Percentiles rank a stretch among this genome's conserved stretches.
Conservation (phyloP, 2,329 filamentous ascomycete species). For the Dactylella cylindrospora region DNA sequence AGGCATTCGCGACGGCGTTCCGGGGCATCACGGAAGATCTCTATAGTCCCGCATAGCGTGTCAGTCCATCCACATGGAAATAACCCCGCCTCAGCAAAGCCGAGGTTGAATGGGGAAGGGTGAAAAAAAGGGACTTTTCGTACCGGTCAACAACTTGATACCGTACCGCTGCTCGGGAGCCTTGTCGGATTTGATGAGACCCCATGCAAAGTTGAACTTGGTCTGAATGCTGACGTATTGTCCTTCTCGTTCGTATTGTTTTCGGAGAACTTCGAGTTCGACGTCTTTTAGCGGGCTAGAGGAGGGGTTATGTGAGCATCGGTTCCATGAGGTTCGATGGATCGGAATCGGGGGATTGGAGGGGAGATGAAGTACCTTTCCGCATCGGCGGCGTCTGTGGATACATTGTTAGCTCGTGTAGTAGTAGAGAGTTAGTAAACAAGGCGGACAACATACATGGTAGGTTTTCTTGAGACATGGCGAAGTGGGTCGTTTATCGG, state of each 20-base stretch:
- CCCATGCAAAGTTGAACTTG: constrained; percentile 99
- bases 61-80: background rate
- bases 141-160: constrained; percentile 71
- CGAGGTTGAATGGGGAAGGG: background rate
- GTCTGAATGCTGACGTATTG: constrained; percentile 96
- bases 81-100: background rate
- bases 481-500: too few relatives aligned
- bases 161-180: constrained; percentile 90
- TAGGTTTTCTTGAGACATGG: constrained; percentile 52
- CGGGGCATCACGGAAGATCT: constrained; percentile 91
- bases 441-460: constrained; percentile 53
- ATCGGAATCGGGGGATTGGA: constrained; percentile 1
- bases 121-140: background rate
- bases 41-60: constrained; percentile 57
- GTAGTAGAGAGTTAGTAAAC: constrained; percentile 5
- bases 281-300: constrained; percentile 80
- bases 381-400: constrained; percentile 89
- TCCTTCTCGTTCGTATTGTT: constrained; percentile 96
- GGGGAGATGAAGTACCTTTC: constrained; percentile 68
- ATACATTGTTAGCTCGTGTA: constrained; percentile 1
- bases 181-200: constrained; percentile 86
- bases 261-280: constrained; percentile 86
- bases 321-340: constrained; percentile 19
- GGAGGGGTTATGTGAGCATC: constrained; percentile 31
- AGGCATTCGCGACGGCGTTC: constrained; percentile 96